These are phyloP conservation scores for Xenoacremonium recifei DNA, from an alignment of 2,329 filamentous ascomycete genomes.

Conservation along the genomic window DNA sequence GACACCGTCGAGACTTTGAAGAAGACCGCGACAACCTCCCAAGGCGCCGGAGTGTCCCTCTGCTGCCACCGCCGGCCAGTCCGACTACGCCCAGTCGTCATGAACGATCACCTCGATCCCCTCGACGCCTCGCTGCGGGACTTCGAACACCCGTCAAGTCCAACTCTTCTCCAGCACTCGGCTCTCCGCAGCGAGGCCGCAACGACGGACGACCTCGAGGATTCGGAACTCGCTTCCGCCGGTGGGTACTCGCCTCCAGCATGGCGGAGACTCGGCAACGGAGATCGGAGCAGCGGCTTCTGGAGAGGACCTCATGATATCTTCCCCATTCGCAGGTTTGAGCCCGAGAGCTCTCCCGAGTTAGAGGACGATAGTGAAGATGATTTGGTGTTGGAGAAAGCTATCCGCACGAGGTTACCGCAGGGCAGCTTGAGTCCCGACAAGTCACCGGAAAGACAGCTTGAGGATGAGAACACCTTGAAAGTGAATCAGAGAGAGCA, in stretches of 20 bases:
- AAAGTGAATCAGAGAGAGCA: slow-evolving; percentile 30
- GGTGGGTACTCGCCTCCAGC: slow-evolving; percentile 61
- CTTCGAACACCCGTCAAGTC: slow-evolving; percentile 50
- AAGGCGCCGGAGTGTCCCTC: too few relatives aligned
- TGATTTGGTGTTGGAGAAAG: slow-evolving; percentile 47
- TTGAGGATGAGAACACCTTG: slow-evolving; percentile 38
- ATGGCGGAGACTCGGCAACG: slow-evolving; percentile 61
- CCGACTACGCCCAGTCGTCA: too few relatives aligned
- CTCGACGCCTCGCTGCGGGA: slow-evolving; percentile 53
- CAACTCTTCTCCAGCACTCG: slow-evolving; percentile 32
- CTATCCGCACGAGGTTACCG: slow-evolving; percentile 54
- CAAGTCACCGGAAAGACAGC: slow-evolving; percentile 50
- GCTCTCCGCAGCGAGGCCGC: slow-evolving; percentile 33
- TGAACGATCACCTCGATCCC: slow-evolving; percentile 27
- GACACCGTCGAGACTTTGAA: slow-evolving; percentile 11
- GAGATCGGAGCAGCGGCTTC: slow-evolving; percentile 56
- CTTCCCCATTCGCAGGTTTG: slow-evolving; percentile 33
- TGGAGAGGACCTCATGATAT: slow-evolving; percentile 57
- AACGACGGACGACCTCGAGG: slow-evolving; percentile 39
- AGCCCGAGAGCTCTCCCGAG: slow-evolving; percentile 22
- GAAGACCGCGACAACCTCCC: neutral
- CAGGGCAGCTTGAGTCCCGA: slow-evolving; percentile 56
- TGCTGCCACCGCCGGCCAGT: slow-evolving; percentile 8
- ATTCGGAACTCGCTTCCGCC: slow-evolving; percentile 45
- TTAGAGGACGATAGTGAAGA: slow-evolving; percentile 31